Base-by-base conservation (phyloP, 371 early-diverging fungal species). In the Sporodiniella umbellata region DNA sequence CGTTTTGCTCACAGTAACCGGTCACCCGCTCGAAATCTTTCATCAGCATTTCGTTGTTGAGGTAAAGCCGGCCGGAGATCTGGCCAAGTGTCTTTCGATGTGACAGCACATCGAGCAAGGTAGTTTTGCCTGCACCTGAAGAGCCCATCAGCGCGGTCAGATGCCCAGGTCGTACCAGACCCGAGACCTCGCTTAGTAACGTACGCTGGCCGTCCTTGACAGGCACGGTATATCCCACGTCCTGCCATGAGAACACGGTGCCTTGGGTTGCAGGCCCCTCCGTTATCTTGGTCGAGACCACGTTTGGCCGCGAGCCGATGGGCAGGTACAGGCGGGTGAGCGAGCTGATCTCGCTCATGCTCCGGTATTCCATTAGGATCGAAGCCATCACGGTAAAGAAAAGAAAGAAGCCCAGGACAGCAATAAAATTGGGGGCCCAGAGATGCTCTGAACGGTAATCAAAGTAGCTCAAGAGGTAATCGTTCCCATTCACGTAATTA, bases 71-170 rank as follows among this genome's bases (percentile, higher is more conserved):
- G 35, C 93, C 93, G 12, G 85, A 77, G 17, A 88, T 68, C 6
- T 68, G 85, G 37, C 91, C 91, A 49, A 81, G 81, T 15, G 85
- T 89, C 72, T 89, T 88, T 60, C 90, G 84, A 62, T 80, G 75
- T 24, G 90, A 83, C 23, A 89, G 70, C 0, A 91, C 78, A 68
- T 96, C 94, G 62, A 92, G 59, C 3, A 94, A 75, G n/a, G 94
- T 90, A 0, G 93, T 89, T 70, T 95, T 95, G 46, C 96, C 96
- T 12, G 90, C 86, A 52, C 93, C 93, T 22, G 87, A 86, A 11
- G 87, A 79, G 26, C 93, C 93, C 87, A 94, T 86, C 8, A 94
- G 65, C 10, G 93, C 95, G 3, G 84, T 82, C 64, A 89, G 69
- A 48, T 84, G 63, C 19, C 81, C 66, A 33, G 82, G 81, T 40